Evolutionary conservation across 2,329 filamentous ascomycete species (phyloP).

Genomic region (Didymella glomerata): DNA sequence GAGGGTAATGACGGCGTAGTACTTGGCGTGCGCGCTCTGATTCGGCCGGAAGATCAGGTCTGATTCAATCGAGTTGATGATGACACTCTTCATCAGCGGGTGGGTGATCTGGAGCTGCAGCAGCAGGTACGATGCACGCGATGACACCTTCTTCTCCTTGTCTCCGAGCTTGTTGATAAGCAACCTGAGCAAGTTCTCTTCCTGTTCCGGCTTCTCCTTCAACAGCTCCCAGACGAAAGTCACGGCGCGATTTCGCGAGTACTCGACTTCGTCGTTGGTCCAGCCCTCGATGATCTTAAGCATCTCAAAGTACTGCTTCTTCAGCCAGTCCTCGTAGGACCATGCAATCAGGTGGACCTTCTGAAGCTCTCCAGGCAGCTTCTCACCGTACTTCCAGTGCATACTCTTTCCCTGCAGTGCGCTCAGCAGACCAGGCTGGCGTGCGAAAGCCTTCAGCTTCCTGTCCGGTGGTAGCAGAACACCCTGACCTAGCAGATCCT

Average conservation of each 20-base stretch:
- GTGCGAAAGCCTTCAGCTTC: slow-evolving; percentile 79
- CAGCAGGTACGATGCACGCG: slow-evolving; percentile 90
- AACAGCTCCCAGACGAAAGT: slow-evolving; percentile 92
- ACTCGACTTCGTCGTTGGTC: slow-evolving; percentile 95
- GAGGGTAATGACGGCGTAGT: slow-evolving; percentile 94
- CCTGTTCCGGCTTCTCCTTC: slow-evolving; percentile 96
- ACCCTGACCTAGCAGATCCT: slow-evolving; percentile 92
- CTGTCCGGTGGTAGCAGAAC: slow-evolving; percentile 83
- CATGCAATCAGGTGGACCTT: slow-evolving; percentile 83
- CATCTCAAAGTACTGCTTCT: slow-evolving; percentile 91
- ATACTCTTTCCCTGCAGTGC: slow-evolving; percentile 70
- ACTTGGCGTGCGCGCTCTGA: slow-evolving; percentile 87
- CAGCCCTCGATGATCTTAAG: slow-evolving; percentile 90
- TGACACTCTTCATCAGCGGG: slow-evolving; percentile 90
- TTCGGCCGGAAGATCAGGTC: slow-evolving; percentile 87
- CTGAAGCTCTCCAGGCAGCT: slow-evolving; percentile 76
- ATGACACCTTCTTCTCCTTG: slow-evolving; percentile 93
- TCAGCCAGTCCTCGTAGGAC: slow-evolving; percentile 95
- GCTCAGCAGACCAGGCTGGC: slow-evolving; percentile 78
- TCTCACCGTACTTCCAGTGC: slow-evolving; percentile 73
- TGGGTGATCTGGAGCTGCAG: slow-evolving; percentile 88
- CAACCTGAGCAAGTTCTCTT: slow-evolving; percentile 88
- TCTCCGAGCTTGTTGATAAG: slow-evolving; percentile 97
- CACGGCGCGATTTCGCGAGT: slow-evolving; percentile 84
- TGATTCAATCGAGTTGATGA: slow-evolving; percentile 84